Conservation (phyloP, 176 grass and related monocot species). For the Eragrostis curvula region DNA sequence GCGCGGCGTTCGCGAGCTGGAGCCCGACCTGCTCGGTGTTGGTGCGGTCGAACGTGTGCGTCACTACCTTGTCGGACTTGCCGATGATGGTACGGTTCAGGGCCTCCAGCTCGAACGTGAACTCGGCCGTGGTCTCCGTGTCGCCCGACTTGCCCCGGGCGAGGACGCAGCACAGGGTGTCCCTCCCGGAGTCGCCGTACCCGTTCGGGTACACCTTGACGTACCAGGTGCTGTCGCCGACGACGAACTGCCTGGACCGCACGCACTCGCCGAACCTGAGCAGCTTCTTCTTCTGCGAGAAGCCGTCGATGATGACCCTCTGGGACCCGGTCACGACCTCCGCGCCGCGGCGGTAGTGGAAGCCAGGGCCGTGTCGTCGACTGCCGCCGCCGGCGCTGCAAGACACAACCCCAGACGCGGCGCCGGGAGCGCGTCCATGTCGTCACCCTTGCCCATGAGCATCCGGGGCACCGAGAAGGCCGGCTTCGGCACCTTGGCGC, state of each 20-base stretch:
- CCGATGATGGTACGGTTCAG: accelerated
- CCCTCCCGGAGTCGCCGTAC: neutral
- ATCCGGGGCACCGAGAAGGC: neutral
- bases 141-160: constrained; percentile 8
- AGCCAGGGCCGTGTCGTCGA: neutral
- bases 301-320: neutral
- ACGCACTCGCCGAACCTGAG: constrained; percentile 23
- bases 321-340: constrained; percentile 2
- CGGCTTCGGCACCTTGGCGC: neutral
- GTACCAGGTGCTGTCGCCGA: constrained; percentile 31
- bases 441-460: neutral
- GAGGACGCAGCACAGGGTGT: neutral
- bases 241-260: constrained; percentile 3
- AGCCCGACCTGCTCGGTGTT: neutral
- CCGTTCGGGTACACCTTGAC: constrained; percentile 38
- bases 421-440: no score
- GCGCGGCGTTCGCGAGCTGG: neutral
- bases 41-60: neutral
- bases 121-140: constrained; percentile 23
- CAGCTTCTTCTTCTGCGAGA: constrained; percentile 5
- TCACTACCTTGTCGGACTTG: neutral
- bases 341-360: neutral
- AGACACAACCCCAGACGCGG: no score
- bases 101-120: constrained; percentile 9
- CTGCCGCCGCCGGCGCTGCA: neutral